Conservation (phyloP, 768 basidiomycete species). For the Naematelia encephala region DNA sequence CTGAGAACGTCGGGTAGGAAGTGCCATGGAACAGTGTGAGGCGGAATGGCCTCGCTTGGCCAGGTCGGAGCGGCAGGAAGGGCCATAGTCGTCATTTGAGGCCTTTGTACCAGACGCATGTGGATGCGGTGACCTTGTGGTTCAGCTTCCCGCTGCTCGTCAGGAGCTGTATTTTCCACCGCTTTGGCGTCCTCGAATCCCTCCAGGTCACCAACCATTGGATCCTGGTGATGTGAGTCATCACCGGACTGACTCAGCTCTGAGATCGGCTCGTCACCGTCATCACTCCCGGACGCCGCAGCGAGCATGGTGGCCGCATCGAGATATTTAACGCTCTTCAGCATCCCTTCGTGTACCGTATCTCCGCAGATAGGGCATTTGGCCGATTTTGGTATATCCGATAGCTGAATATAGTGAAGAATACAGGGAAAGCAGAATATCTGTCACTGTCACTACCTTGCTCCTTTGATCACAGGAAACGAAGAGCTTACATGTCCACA, state of each 20-base stretch:
- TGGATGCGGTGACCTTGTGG: constrained; percentile 54
- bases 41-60: constrained; percentile 87
- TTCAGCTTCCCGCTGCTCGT: constrained; percentile 3
- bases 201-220: constrained; percentile 36
- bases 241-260: background rate
- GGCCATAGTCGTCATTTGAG: constrained; percentile 90
- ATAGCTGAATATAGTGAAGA: constrained; percentile 78
- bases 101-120: constrained; percentile 88
- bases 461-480: background rate
- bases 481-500: constrained; percentile 82
- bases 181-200: constrained; percentile 32
- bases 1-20: constrained; percentile 87
- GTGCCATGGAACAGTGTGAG: constrained; percentile 90
- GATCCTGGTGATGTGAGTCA: constrained; percentile 17
- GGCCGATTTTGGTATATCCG: constrained; percentile 78
- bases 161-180: constrained; percentile 14
- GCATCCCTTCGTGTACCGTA: constrained; percentile 79
- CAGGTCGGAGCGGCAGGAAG: constrained; percentile 86
- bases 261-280: constrained; percentile 9
- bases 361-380: constrained; percentile 97
- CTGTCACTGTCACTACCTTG: constrained; percentile 52
- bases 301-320: constrained; percentile 55
- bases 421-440: constrained; percentile 95
- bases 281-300: constrained; percentile 27
- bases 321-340: constrained; percentile 91